phyloP scores from a whole-genome alignment of 768 basidiomycete genomes.

The Lactifluus volemus region DNA sequence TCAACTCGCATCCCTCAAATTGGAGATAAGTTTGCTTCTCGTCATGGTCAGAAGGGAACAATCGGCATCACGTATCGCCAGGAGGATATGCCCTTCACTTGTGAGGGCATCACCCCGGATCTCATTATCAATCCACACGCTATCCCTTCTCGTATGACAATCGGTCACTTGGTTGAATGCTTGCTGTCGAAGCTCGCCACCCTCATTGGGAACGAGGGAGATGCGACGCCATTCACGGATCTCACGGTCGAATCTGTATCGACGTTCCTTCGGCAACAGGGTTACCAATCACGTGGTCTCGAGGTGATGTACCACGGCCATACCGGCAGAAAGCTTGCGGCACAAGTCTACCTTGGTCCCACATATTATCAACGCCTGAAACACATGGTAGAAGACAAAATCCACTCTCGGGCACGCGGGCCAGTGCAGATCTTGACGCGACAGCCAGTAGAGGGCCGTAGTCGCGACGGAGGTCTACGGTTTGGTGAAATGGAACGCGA shows the following conservation, averaged over 20 bases:
- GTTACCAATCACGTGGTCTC: constrained; percentile 94
- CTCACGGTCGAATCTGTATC: constrained; percentile 98
- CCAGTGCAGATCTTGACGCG: constrained; percentile 96
- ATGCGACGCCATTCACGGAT: constrained; percentile 97
- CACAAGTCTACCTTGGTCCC: constrained; percentile 96
- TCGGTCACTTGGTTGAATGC: constrained; percentile 98
- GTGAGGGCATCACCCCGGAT: constrained; percentile 94
- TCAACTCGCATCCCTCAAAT: constrained; percentile 96
- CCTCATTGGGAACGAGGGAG: constrained; percentile 92
- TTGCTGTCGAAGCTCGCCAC: constrained; percentile 94
- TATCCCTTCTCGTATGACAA: constrained; percentile 99
- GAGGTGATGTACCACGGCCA: constrained; percentile 99
- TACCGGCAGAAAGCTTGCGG: constrained; percentile 95
- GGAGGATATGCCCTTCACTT: constrained; percentile 99
- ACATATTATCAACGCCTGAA: constrained; percentile 99
- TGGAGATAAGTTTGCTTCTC: constrained; percentile 98
- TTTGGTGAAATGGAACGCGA: constrained; percentile 99
- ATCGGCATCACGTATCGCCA: constrained; percentile 99
- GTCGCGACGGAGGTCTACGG: constrained; percentile 95
- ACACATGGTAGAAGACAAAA: constrained; percentile 99
- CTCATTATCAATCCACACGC: constrained; percentile 99
- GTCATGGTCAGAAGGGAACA: constrained; percentile 99
- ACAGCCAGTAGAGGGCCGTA: constrained; percentile 97
- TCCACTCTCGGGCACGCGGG: constrained; percentile 93
- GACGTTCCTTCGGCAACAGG: constrained; percentile 74